These are phyloP conservation scores for Aspergillus viridinutans DNA, from an alignment of 2,329 filamentous ascomycete species.

Conservation along the genomic window DNA sequence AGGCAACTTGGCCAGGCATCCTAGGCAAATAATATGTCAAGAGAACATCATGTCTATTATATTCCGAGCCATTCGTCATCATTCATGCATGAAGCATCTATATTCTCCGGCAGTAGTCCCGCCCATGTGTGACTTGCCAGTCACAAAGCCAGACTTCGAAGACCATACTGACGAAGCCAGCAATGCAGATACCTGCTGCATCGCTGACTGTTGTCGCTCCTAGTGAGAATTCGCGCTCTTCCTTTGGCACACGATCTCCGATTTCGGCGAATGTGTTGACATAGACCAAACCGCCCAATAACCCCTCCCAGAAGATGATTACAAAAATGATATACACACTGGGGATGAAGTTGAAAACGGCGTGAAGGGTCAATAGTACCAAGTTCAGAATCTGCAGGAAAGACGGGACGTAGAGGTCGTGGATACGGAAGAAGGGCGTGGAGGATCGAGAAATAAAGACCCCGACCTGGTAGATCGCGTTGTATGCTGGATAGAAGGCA, in stretches of 20 bases:
- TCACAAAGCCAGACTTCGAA: constrained; percentile 78
- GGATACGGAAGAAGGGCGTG: constrained; percentile 79
- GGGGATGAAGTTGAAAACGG: constrained; percentile 75
- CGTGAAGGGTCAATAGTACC: constrained; percentile 66
- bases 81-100: constrained; percentile 15
- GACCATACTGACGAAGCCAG: constrained; percentile 75
- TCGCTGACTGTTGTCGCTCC: constrained; percentile 89
- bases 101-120: constrained; percentile 63
- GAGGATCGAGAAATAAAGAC: constrained; percentile 94
- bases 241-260: constrained; percentile 69
- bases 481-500: constrained; percentile 91
- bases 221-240: constrained; percentile 86
- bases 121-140: constrained; percentile 77
- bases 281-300: constrained; percentile 87
- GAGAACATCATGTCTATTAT: background rate
- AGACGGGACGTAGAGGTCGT: constrained; percentile 74
- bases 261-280: constrained; percentile 96
- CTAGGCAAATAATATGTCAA: background rate
- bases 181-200: constrained; percentile 83
- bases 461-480: constrained; percentile 88
- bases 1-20: background rate
- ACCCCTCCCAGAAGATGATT: constrained; percentile 88
- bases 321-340: constrained; percentile 80
- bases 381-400: constrained; percentile 79
- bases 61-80: background rate